Evolutionary conservation across 352 stramenopile genomes (phyloP), one percentile per base, ranked within the genome.

Genomic region (Phytophthora hibernalis): DNA sequence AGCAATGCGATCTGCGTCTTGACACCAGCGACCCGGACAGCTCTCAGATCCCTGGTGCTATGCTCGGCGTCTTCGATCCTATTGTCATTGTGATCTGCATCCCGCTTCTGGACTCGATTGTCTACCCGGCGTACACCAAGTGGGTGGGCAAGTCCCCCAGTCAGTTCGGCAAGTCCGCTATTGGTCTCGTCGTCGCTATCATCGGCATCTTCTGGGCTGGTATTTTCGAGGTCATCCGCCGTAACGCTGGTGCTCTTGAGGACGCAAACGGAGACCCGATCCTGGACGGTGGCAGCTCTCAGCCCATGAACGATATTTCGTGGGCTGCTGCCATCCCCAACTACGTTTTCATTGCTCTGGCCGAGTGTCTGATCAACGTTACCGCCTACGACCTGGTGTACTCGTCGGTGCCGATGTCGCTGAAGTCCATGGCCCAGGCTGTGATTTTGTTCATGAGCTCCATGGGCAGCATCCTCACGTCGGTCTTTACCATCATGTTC

Each of bases 301-400:
- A 87, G 28, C 74, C 74, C 10, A 89, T 89, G 82, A 87, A 89
- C 72, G 16, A 89, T 30, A 82, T 91, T 7, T 74, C 65, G 13
- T 91, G 82, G 82, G 70, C 43, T 2, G 66, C 67, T 0, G 80
- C 77, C 11, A 74, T 88, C 31, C 77, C 70, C 8, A 82, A 85
- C 61, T 91, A 91, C 28, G 28, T 31, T 9, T 31, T 31, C 28
- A 31, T 31, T 31, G 28, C 3, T 31, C 28, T 31, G 28, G 80
- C 74, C n/a, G 77, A 89, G 51, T 87, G 74, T 58, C 49, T 91
- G 42, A 83, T 89, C 67, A 88, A 88, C 64, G 79, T 91, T 10
- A 87, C 82, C 15, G 48, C 76, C 0, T 89, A 80, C 65, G 82
- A 89, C 13, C 64, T 89, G 8, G 82, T 85, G 59, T 90, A 92